Conservation (phyloP, 2,329 filamentous ascomycete species). For the Neofusicoccum kwambonambiense region DNA sequence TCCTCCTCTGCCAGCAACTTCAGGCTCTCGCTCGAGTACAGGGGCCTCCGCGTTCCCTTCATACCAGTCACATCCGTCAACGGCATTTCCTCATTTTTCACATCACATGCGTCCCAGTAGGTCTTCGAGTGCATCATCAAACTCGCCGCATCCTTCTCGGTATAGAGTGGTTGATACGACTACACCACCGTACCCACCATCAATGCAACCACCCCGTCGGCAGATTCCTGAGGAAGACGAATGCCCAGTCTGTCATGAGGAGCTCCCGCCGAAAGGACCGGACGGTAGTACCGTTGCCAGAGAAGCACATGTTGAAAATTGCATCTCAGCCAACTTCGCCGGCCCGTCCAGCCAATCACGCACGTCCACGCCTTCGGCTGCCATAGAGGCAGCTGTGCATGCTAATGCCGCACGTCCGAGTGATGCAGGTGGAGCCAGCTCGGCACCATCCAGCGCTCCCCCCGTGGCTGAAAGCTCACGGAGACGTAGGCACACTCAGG, state of each 20-base stretch:
- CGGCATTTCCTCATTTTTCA: neutral
- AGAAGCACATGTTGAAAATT: constrained; percentile 46
- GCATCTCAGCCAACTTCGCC: constrained; percentile 34
- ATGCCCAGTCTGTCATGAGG: constrained; percentile 72
- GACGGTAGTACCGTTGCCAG: constrained; percentile 40
- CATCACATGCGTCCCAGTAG: constrained; percentile 9
- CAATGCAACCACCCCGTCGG: constrained; percentile 19
- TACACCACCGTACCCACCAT: constrained; percentile 21
- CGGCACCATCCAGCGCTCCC: neutral
- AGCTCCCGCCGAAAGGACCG: constrained; percentile 58
- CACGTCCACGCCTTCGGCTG: neutral
- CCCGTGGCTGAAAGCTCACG: constrained; percentile 7
- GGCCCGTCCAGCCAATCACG: neutral
- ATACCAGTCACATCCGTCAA: neutral
- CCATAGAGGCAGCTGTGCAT: neutral
- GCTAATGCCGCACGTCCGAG: neutral
- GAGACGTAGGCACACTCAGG: constrained; percentile 9
- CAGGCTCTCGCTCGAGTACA: neutral
- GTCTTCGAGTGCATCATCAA: constrained; percentile 1
- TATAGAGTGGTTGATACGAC: neutral
- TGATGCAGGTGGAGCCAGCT: neutral
- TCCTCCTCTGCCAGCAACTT: neutral
- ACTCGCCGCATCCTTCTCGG: constrained; percentile 18
- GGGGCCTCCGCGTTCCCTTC: neutral
- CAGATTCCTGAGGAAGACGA: constrained; percentile 67